These are phyloP conservation scores for Polysphondylium violaceum DNA, from an alignment of 78 protist genomes.

Conservation along the genomic window DNA sequence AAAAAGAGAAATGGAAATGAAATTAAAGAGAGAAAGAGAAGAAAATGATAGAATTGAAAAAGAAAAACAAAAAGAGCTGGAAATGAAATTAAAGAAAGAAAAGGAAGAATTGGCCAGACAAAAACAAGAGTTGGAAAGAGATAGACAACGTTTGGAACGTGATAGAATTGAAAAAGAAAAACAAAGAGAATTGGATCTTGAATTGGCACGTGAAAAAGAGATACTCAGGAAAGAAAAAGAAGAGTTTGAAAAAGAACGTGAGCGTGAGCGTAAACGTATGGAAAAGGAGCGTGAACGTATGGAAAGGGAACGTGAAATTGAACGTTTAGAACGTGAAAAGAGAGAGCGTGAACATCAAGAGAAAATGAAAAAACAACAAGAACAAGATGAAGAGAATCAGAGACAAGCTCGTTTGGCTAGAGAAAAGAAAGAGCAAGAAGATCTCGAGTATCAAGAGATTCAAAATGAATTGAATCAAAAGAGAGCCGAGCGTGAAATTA, in stretches of 20 bases:
- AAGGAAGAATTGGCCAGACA: not conserved
- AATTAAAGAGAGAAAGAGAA: constrained; percentile 2
- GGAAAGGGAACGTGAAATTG: not conserved
- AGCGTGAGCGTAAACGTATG: not conserved
- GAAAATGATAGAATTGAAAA: constrained; percentile 9
- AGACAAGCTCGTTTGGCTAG: not conserved
- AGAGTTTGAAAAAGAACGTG: not conserved
- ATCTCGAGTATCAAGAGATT: constrained; percentile 6
- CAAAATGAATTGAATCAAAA: constrained; percentile 28
- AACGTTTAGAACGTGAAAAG: not conserved
- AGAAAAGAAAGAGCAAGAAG: not conserved
- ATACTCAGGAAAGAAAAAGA: not conserved
- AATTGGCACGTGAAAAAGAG: constrained; percentile 7
- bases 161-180: constrained; percentile 15
- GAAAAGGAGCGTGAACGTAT: not conserved
- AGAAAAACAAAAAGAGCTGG: constrained; percentile 29
- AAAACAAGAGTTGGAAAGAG: not conserved
- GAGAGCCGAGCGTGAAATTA: constrained; percentile 22
- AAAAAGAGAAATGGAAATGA: not conserved
- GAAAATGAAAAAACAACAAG: not conserved
- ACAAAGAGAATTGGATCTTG: constrained; percentile 20
- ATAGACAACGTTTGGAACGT: not conserved
- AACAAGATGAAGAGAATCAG: not conserved
- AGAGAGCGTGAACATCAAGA: not conserved
- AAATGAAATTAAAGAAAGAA: constrained; percentile 2